These are phyloP conservation scores for Pueraria montana DNA, from an alignment of 306 rosid species.

Conservation along the genomic window DNA sequence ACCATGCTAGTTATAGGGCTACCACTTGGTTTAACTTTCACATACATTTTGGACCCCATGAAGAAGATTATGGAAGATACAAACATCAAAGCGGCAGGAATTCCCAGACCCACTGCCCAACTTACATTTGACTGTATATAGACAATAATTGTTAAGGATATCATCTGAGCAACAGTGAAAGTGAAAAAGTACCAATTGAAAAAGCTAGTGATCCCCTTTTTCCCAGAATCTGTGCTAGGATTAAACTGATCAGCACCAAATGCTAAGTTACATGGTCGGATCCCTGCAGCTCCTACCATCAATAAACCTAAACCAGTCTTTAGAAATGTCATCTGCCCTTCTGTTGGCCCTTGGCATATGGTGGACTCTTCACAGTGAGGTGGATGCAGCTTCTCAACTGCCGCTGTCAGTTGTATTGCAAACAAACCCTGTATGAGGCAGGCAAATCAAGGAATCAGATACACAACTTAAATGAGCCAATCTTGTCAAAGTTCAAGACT, in stretches of 20 bases:
- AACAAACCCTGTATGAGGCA: slow-evolving; percentile 70
- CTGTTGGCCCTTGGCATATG: slow-evolving; percentile 72
- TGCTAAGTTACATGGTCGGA: slow-evolving; percentile 87
- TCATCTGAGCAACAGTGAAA: slow-evolving; percentile 69
- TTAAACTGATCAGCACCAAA: slow-evolving; percentile 91
- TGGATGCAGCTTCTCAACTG: slow-evolving; percentile 77
- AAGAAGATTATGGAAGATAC: slow-evolving; percentile 73
- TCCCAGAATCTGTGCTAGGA: slow-evolving; percentile 81
- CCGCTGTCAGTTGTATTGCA: slow-evolving; percentile 83
- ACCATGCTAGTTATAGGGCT: slow-evolving; percentile 85
- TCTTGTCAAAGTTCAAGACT: background rate
- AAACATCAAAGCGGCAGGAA: slow-evolving; percentile 86
- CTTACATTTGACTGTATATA: slow-evolving; percentile 81
- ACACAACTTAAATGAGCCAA: slow-evolving; percentile 17
- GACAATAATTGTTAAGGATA: slow-evolving; percentile 70
- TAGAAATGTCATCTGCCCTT: slow-evolving; percentile 72
- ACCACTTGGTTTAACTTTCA: slow-evolving; percentile 84
- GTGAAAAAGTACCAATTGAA: slow-evolving; percentile 86
- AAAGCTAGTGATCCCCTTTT: slow-evolving; percentile 77
- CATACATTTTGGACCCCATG: slow-evolving; percentile 74
- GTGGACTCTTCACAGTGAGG: slow-evolving; percentile 57
- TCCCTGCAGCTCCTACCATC: slow-evolving; percentile 76
- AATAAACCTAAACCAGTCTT: slow-evolving; percentile 65
- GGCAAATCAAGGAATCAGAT: slow-evolving; percentile 39
- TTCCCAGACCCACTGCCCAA: slow-evolving; percentile 79